A percentile compares a stretch with the other conserved stretches of the same genome.
phyloP scores from a whole-genome alignment of 805 yeast species.

The Hanseniaspora meyeri region DNA sequence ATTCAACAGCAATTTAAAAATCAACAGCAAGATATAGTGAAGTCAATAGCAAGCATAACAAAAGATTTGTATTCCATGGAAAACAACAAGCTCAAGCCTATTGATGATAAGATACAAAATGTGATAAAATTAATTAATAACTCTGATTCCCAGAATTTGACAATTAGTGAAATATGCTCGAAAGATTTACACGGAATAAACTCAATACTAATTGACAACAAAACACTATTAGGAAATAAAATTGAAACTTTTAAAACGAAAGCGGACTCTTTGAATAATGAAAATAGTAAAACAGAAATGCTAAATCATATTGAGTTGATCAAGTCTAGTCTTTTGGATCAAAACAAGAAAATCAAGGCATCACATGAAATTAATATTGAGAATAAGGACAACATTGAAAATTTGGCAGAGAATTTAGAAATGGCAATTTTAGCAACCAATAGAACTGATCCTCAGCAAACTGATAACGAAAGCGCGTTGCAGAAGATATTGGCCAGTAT shows the following conservation, averaged over 20 bases:
- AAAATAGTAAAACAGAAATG: slow-evolving; percentile 5
- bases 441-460: neutral
- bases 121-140: slow-evolving; percentile 25
- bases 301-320: slow-evolving; percentile 3
- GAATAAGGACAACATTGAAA: slow-evolving; percentile 1
- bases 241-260: neutral
- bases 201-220: slow-evolving; percentile 12
- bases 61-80: slow-evolving; percentile 24
- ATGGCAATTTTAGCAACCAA: neutral
- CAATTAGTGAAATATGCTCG: slow-evolving; percentile 18
- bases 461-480: slow-evolving; percentile 8
- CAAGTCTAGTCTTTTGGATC: neutral
- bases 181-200: slow-evolving; percentile 18
- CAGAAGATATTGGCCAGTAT: slow-evolving; percentile 15
- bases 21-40: slow-evolving; percentile 21
- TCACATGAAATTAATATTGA: neutral
- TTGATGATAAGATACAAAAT: slow-evolving; percentile 23
- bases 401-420: slow-evolving; percentile 12
- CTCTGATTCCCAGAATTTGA: slow-evolving; percentile 25
- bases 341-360: neutral
- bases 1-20: slow-evolving; percentile 20
- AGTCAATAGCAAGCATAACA: slow-evolving; percentile 23
- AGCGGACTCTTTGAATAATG: neutral
- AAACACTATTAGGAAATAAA: neutral
- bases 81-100: slow-evolving; percentile 23